Percentiles rank a stretch among this genome's conserved stretches.
These are phyloP conservation scores for Boletus coccyginus DNA, from an alignment of 768 basidiomycete genomes.

Conservation along the genomic window DNA sequence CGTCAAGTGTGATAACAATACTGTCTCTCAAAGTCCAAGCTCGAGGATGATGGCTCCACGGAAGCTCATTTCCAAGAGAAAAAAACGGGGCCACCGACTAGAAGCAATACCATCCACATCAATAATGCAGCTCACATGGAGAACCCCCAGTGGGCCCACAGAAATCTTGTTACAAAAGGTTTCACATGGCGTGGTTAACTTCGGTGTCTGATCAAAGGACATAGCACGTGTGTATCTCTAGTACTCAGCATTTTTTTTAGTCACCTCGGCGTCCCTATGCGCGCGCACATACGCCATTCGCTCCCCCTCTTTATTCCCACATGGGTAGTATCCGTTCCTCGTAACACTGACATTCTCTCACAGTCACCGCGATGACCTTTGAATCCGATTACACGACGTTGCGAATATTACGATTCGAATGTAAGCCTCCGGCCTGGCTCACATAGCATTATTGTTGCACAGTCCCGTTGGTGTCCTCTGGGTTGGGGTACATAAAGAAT, in stretches of 20 bases:
- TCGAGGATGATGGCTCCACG: background rate
- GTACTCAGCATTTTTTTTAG: background rate
- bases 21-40: background rate
- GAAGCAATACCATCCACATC: background rate
- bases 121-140: conserved; percentile 10
- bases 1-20: background rate
- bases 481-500: too few species aligned
- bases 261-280: conserved; percentile 12
- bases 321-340: too few species aligned
- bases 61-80: background rate
- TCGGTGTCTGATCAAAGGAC: conserved; percentile 12
- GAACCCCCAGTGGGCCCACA: conserved; percentile 6
- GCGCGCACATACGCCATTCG: conserved; percentile 6
- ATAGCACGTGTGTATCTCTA: background rate
- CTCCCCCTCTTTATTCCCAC: background rate
- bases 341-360: too few species aligned
- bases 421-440: too few species aligned
- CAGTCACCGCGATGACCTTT: too few species aligned
- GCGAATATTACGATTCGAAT: too few species aligned
- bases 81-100: background rate
- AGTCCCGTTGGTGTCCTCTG: too few species aligned
- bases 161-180: conserved; percentile 15
- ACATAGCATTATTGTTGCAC: too few species aligned
- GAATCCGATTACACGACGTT: too few species aligned
- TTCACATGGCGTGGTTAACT: conserved; percentile 12